Evolutionary conservation across 495 filamentous ascomycete genomes (phyloP).

Genomic region (Neurospora africana): DNA sequence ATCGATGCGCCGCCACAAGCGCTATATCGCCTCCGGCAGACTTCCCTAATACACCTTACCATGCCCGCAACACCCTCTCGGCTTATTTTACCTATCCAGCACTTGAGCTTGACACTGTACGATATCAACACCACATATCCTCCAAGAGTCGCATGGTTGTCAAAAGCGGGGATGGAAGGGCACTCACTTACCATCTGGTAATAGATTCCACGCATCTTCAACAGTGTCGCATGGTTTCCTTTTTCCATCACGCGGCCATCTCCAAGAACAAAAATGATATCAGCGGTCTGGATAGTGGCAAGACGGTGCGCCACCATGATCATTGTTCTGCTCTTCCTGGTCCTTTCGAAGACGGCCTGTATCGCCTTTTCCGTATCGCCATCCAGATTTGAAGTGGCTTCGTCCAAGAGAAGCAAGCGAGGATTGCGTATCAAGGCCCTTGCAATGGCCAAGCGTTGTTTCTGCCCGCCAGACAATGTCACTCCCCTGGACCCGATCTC

Average conservation of each 20-base stretch:
- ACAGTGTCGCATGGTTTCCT: slow-evolving; percentile 38
- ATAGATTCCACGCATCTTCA: slow-evolving; percentile 42
- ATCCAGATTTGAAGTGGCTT: slow-evolving; percentile 69
- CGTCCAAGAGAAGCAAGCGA: slow-evolving; percentile 63
- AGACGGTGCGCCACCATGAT: slow-evolving; percentile 64
- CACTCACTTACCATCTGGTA: slow-evolving; percentile 42
- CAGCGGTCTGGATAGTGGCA: slow-evolving; percentile 47
- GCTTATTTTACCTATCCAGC: slow-evolving; percentile 27
- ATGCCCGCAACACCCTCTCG: neutral
- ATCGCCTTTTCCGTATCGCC: slow-evolving; percentile 64
- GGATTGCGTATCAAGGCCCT: slow-evolving; percentile 68
- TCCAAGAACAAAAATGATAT: slow-evolving; percentile 46
- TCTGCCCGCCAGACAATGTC: slow-evolving; percentile 66
- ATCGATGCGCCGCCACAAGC: neutral
- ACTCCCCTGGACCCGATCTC: slow-evolving; percentile 53
- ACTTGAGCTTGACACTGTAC: slow-evolving; percentile 41
- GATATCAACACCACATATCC: slow-evolving; percentile 8
- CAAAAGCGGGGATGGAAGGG: slow-evolving; percentile 9
- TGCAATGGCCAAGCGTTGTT: slow-evolving; percentile 66
- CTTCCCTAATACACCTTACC: neutral
- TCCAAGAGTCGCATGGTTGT: neutral
- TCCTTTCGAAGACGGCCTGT: slow-evolving; percentile 59
- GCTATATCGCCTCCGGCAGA: neutral
- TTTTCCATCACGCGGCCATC: slow-evolving; percentile 44
- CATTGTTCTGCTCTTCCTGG: slow-evolving; percentile 54